Base-by-base conservation (phyloP, 768 basidiomycete species). In the Suillus tomentosus region DNA sequence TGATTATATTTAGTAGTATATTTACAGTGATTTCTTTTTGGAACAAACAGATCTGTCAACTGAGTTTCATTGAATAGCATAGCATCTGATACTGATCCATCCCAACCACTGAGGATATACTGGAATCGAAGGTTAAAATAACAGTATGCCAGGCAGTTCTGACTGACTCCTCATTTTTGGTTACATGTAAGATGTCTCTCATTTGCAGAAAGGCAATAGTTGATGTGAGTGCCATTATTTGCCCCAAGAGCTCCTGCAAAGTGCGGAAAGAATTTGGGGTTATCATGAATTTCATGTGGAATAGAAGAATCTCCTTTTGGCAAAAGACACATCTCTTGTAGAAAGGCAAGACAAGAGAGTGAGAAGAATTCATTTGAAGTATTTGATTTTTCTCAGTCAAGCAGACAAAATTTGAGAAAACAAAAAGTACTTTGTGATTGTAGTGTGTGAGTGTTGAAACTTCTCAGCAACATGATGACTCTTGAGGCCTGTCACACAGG, bases 201-300 rank as follows among this genome's bases (percentile, higher is more conserved):
- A 14, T 17, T 65, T 31, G 60, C 65, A 22, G 70, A 39, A 2
- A 69, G 67, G 37, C 58, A 69, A 2, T 66, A 69, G 64, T 65
- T 57, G 31, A 79, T 68, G 40, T 77, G 72, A 1, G 77, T 72
- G 1, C 80, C 76, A 71, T 79, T 77, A 60, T 80, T 70, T 0
- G 75, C 73, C 4, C 75, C 76, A 47, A 72, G 53, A 27, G 71
- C 72, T 43, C 71, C 62, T 22, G 64, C 47, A 57, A 80, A 78
- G 61, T 64, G 81, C 0, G 77, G 79, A 62, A 61, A 79, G 50
- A 75, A 72, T 45, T 73, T 71, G 19, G 71, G 67, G 60, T 79
- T 71, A 42, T 67, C 14, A 2, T 4, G 6, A 17, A 80, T 77
- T n/a, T 69, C 64, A 9, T 58, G 19, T 34, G 72, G 71, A 31